Base-by-base conservation (phyloP, 805 yeast genomes). In the Metschnikowia henanensis region DNA sequence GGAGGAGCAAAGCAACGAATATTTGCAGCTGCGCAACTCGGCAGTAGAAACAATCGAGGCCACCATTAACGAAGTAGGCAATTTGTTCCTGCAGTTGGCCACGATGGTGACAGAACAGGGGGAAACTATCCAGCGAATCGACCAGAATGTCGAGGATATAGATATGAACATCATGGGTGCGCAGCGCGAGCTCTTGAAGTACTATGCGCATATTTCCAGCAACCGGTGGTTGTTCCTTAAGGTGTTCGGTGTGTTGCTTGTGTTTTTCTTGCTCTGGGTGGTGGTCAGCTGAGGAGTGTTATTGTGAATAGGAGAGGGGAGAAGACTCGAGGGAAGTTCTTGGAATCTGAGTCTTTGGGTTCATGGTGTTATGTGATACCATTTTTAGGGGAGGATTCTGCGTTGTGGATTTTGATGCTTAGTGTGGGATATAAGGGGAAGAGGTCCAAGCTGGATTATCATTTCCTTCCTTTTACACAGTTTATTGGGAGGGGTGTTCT, bases 41-140 rank as follows among this genome's bases (percentile, higher is more conserved):
- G 99, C 99, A 0, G 97, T 94, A 39, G 98, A 92, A 60, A 88
- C 97, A 0, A 94, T 94, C 39, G 99, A 94, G 62, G 78, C 89
- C n/a, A 94, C 99, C 0, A 94, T 94, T 49, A 92, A 92, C 59
- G 98, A 94, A 64, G 96, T 94, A 37, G 99, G 99, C 33, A 85
- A 87, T 38, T 74, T 94, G 47, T 94, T 94, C 69, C 92, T 87
- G 57, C 99, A 94, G 65, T 74, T 94, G 56, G 96, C 98, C 5
- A 85, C 95, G 1, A 92, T 94, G 98, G 97, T 94, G 6, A 90
- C 87, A 49, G 98, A 94, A 64, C 99, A 94, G 66, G 92, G 98
- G 31, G 99, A 94, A 57, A 87, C 86, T 13, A 92, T 94, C 45
- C 98, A 92, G 64, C 75, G 98, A 59, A 94, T 94, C 51, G 99